A percentile compares a stretch with the other conserved stretches of the same genome.
These are phyloP conservation scores for Periconia sp. DNA, from an alignment of 2,329 filamentous ascomycete genomes.

Conservation along the genomic window DNA sequence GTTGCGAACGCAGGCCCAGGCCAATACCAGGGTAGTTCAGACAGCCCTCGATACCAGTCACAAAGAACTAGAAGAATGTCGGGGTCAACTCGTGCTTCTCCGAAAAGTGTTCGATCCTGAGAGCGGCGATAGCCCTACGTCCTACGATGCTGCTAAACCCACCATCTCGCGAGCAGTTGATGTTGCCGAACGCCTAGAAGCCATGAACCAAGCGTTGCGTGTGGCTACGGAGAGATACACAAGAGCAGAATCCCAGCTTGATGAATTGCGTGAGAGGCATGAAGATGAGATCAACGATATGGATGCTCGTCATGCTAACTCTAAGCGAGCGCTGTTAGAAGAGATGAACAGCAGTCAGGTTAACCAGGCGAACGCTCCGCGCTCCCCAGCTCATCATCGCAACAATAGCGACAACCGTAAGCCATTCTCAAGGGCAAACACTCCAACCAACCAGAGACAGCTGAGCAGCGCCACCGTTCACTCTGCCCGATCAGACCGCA, in stretches of 20 bases:
- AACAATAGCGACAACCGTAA: constrained; percentile 61
- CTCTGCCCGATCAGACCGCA: constrained; percentile 81
- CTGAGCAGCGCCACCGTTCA: constrained; percentile 69
- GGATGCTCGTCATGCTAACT: constrained; percentile 61
- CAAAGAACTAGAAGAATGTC: constrained; percentile 77
- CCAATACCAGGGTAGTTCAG: constrained; percentile 81
- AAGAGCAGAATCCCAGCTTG: constrained; percentile 80
- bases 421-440: constrained; percentile 73
- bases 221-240: constrained; percentile 78
- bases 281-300: constrained; percentile 70
- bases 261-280: constrained; percentile 73
- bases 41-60: constrained; percentile 76
- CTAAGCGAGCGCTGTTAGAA: constrained; percentile 76
- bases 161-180: constrained; percentile 69
- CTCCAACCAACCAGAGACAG: constrained; percentile 70
- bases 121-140: constrained; percentile 63
- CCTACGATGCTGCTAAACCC: constrained; percentile 69
- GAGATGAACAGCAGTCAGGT: constrained; percentile 86
- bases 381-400: constrained; percentile 72
- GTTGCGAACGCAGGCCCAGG: constrained; percentile 79
- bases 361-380: constrained; percentile 50
- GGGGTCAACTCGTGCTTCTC: constrained; percentile 77
- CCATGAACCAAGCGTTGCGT: constrained; percentile 83
- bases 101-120: constrained; percentile 86
- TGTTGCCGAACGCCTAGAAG: constrained; percentile 81